These are phyloP conservation scores for Apostasia ramifera DNA, from an alignment of 106 monocot genomes.

Conservation along the genomic window DNA sequence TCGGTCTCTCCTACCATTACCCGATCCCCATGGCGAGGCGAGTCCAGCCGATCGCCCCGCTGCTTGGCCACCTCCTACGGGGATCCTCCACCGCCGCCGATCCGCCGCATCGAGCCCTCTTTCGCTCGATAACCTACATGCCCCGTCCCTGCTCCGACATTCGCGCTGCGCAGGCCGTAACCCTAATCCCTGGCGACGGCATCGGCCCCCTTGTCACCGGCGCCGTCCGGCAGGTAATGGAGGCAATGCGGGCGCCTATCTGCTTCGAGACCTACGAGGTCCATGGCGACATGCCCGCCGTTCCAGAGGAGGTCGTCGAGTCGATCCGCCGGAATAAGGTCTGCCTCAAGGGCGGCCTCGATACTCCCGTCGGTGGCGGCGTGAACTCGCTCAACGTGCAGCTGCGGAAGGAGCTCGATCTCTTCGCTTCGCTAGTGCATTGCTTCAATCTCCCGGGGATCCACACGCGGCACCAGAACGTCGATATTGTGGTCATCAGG, in stretches of 20 bases:
- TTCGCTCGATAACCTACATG: slow-evolving; percentile 16
- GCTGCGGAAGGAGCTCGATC: slow-evolving; percentile 17
- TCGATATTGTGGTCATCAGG: slow-evolving; percentile 24
- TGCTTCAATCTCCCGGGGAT: slow-evolving; percentile 20
- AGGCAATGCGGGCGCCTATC: slow-evolving; percentile 14
- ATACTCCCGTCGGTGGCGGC: slow-evolving; percentile 14
- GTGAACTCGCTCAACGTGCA: slow-evolving; percentile 14
- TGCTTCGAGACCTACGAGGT: slow-evolving; percentile 19
- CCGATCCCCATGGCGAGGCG: too few species aligned
- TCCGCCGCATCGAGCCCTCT: background rate
- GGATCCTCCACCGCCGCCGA: too few species aligned
- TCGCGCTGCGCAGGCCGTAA: slow-evolving; percentile 1
- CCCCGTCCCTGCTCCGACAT: slow-evolving; percentile 14
- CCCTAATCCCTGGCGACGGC: slow-evolving; percentile 7
- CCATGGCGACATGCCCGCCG: slow-evolving; percentile 12
- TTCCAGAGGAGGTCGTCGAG: slow-evolving; percentile 12
- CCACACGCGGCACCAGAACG: slow-evolving; percentile 15
- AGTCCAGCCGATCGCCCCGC: too few species aligned
- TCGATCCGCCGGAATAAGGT: slow-evolving; percentile 16
- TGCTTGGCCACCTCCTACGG: too few species aligned
- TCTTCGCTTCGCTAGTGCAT: slow-evolving; percentile 11
- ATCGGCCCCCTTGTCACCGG: slow-evolving; percentile 11
- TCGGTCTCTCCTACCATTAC: too few species aligned
- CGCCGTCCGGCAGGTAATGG: slow-evolving; percentile 18
- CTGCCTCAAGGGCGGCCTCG: slow-evolving; percentile 13